A percentile compares a stretch with the other conserved stretches of the same genome.
These are phyloP conservation scores for Penicillium paxilli DNA, from an alignment of 495 filamentous ascomycete genomes.

Conservation along the genomic window DNA sequence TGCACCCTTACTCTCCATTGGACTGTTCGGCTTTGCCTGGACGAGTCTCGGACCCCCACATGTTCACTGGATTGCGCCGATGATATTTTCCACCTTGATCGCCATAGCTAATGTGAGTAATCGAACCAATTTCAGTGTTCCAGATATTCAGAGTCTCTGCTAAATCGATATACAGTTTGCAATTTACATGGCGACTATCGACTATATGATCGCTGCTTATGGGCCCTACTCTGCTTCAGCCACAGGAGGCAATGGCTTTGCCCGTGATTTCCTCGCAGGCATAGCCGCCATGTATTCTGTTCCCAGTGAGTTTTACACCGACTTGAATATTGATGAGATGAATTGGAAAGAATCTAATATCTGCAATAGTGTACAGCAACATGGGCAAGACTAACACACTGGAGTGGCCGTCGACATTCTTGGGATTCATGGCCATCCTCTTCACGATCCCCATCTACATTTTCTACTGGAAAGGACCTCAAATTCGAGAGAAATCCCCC, in stretches of 20 bases:
- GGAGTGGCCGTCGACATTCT: slow-evolving; percentile 43
- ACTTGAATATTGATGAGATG: no score
- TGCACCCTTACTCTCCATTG: slow-evolving; percentile 64
- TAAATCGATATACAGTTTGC: slow-evolving; percentile 41
- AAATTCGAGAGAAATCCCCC: slow-evolving; percentile 43
- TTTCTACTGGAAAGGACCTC: slow-evolving; percentile 49
- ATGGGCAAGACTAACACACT: slow-evolving; percentile 32
- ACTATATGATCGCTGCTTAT: slow-evolving; percentile 82
- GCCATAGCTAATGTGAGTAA: slow-evolving; percentile 58
- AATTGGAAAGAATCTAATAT: no score
- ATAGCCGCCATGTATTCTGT: slow-evolving; percentile 49
- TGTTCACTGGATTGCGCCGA: slow-evolving; percentile 63
- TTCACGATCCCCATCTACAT: slow-evolving; percentile 51
- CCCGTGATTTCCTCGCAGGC: slow-evolving; percentile 49
- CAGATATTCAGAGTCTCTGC: background rate
- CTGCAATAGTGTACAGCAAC: slow-evolving; percentile 34
- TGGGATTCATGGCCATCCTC: slow-evolving; percentile 43
- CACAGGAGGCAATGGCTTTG: slow-evolving; percentile 68
- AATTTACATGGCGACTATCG: slow-evolving; percentile 80
- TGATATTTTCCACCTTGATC: slow-evolving; percentile 60
- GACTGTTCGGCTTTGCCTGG: slow-evolving; percentile 70
- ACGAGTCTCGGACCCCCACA: slow-evolving; percentile 61
- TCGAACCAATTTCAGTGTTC: background rate
- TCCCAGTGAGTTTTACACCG: slow-evolving; percentile 30
- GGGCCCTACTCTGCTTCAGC: slow-evolving; percentile 77